Evolutionary conservation across 2,329 filamentous ascomycete genomes (phyloP), one percentile per base, ranked within the genome.

Genomic region (Lasiodiplodia sp.): DNA sequence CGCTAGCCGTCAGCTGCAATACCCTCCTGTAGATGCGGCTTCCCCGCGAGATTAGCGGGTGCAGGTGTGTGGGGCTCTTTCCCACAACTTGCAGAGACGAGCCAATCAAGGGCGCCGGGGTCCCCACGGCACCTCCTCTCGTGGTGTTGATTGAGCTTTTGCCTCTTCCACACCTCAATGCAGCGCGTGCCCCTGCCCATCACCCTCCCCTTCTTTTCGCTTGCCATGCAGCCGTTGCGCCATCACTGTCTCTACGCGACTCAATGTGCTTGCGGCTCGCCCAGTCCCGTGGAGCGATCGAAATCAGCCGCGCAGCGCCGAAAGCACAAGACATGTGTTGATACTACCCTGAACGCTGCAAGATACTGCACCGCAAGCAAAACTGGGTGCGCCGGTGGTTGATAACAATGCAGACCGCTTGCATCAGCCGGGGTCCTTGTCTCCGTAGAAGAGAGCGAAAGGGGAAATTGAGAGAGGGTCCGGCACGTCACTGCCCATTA

Each of bases 371-470:
- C 21, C 21, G 10, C 12, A 12, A 28, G 28, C 3, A 16, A 12
- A 52, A 3, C 49, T 28, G 8, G 49, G 12, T 18, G n/a, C 49
- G 23, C 12, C n/a, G 4, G n/a, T 28, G 51, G 52, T 34, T 28
- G 52, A 55, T 28, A 18, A 55, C 12, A 10, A 18, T 57, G 18
- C 18, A n/a, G 53, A 21, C 25, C 28, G 16, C 53, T 11, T 25
- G 25, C 31, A 34, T 31, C 53, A 21, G 21, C 34, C 53, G 31
- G 25, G 14, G 28, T 12, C 74, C 78, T 3, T 76, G 75, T 51
- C 58, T 34, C 8, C 58, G 21, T 25, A 28, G 25, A 34, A 18
- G 44, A 4, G 6, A 64, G 75, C 67, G 72, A 72, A 34, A 73
- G 72, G 21, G 62, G 31, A 31, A 49, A 34, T 25, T 8, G 7